Evolutionary conservation across 228 moss, liverwort and hornwort genomes (phyloP).

Genomic region (Sphagnum fallax): DNA sequence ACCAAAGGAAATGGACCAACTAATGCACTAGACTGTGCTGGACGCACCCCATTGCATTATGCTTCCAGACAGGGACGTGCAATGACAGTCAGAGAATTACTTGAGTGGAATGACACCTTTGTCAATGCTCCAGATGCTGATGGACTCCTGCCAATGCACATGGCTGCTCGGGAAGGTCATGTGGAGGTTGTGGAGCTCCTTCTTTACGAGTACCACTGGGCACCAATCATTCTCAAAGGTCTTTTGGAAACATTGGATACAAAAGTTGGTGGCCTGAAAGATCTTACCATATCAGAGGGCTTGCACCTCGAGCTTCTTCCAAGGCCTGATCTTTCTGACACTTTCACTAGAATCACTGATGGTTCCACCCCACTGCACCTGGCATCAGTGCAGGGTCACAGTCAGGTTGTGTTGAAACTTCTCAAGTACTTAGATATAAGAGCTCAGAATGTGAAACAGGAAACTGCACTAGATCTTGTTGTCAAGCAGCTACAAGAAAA

Average conservation of each 20-base stretch:
- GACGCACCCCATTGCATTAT: constrained; percentile 17
- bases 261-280: not conserved
- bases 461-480: constrained; percentile 12
- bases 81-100: constrained; percentile 8
- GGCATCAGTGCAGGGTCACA: constrained; percentile 5
- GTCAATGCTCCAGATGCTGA: constrained; percentile 11
- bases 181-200: constrained; percentile 6
- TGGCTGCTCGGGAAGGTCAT: constrained; percentile 15
- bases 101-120: constrained; percentile 13
- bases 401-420: constrained; percentile 11
- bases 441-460: constrained; percentile 4
- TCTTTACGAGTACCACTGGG: constrained; percentile 20
- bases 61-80: constrained; percentile 2
- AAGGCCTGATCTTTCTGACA: constrained; percentile 3
- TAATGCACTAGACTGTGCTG: constrained; percentile 9
- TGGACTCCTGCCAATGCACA: constrained; percentile 19
- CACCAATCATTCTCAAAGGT: constrained; percentile 12
- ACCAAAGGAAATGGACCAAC: constrained; percentile 10
- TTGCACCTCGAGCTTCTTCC: constrained; percentile 4
- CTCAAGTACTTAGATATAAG: constrained; percentile 17
- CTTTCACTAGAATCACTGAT: constrained; percentile 2
- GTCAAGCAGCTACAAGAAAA: constrained; percentile 6
- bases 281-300: not conserved
- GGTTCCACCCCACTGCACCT: constrained; percentile 17
- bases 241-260: constrained; percentile 12